These are phyloP conservation scores for Botrytis elliptica DNA, from an alignment of 2,329 filamentous ascomycete species.

Conservation along the genomic window DNA sequence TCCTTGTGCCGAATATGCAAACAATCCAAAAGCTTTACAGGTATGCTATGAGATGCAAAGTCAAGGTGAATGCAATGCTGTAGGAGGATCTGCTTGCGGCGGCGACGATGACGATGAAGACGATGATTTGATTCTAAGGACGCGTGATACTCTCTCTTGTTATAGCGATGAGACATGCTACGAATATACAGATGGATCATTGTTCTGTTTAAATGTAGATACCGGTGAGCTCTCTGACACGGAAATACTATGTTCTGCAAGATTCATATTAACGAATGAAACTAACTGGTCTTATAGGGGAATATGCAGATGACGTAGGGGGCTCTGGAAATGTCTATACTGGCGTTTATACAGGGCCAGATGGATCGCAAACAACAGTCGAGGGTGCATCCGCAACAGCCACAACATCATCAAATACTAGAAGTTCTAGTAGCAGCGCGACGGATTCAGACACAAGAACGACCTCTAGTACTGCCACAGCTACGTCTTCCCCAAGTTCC, in stretches of 20 bases:
- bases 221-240: not conserved
- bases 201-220: not conserved
- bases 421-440: not conserved
- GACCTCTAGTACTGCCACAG: not conserved
- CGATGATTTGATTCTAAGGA: not conserved
- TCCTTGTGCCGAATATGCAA: not conserved
- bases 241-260: too few relatives aligned
- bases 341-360: not conserved
- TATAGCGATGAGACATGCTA: not conserved
- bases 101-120: not conserved
- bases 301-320: not conserved
- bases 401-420: not conserved
- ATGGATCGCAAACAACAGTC: not conserved
- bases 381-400: not conserved
- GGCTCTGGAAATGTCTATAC: not conserved
- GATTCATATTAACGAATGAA: not conserved
- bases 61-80: not conserved
- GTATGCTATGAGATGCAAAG: not conserved
- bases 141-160: not conserved
- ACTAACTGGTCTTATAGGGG: not conserved
- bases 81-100: not conserved
- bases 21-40: not conserved
- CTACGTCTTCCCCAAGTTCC: not conserved
- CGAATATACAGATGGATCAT: not conserved
- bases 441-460: not conserved